phyloP scores from a whole-genome alignment of 805 yeast genomes.

The Yamadazyma laniorum region DNA sequence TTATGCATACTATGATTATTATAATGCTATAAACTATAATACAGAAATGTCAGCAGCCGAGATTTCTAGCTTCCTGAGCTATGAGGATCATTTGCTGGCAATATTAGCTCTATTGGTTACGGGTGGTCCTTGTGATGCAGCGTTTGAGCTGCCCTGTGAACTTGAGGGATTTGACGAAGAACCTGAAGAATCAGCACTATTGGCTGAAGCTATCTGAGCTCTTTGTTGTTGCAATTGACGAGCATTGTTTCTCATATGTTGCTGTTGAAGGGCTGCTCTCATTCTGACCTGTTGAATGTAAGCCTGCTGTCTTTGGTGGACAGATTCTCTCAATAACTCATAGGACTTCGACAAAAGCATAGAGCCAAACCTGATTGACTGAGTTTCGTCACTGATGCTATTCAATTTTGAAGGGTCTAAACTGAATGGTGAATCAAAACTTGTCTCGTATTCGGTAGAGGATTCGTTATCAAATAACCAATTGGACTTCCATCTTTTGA shows the following conservation, averaged over 20 bases:
- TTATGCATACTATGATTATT: slow-evolving; percentile 3
- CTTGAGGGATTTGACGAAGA: slow-evolving; percentile 1
- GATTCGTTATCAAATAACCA: slow-evolving; percentile 68
- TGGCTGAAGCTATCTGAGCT: slow-evolving; percentile 8
- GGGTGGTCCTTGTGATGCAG: not conserved
- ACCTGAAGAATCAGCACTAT: not conserved
- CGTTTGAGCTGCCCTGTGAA: slow-evolving; percentile 2
- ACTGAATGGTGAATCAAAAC: slow-evolving; percentile 49
- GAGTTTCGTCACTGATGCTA: slow-evolving; percentile 81
- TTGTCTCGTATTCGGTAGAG: slow-evolving; percentile 37
- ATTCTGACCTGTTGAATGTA: slow-evolving; percentile 50
- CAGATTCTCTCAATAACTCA: slow-evolving; percentile 73
- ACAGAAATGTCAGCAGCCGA: not conserved
- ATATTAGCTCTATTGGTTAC: slow-evolving; percentile 4
- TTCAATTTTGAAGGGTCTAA: slow-evolving; percentile 82
- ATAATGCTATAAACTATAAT: slow-evolving; percentile 4
- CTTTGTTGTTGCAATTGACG: slow-evolving; percentile 13
- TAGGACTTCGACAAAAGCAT: slow-evolving; percentile 87
- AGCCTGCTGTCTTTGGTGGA: slow-evolving; percentile 59
- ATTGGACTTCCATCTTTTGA: slow-evolving; percentile 53
- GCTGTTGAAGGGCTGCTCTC: slow-evolving; percentile 43
- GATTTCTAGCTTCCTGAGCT: slow-evolving; percentile 14
- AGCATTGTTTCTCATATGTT: slow-evolving; percentile 14
- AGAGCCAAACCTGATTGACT: slow-evolving; percentile 85
- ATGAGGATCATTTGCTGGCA: slow-evolving; percentile 1